Evolutionary conservation across 768 basidiomycete species (phyloP).

Genomic region (Imleria badia): DNA sequence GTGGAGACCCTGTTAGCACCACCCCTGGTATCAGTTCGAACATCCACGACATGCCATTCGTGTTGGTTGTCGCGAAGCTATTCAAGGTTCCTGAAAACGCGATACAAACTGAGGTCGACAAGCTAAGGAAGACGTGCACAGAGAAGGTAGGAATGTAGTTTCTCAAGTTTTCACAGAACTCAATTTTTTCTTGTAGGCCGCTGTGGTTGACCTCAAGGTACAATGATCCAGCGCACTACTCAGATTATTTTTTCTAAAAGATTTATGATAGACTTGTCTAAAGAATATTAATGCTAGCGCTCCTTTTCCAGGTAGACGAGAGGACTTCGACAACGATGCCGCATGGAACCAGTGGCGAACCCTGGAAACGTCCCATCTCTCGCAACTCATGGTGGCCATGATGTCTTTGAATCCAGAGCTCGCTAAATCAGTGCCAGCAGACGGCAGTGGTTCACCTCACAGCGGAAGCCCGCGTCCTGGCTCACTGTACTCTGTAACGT

Average conservation of each 20-base stretch:
- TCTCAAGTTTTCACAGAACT: neutral
- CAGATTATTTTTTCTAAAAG: constrained; percentile 3
- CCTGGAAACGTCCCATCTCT: constrained; percentile 78
- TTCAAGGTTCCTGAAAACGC: constrained; percentile 73
- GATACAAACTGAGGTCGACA: constrained; percentile 72
- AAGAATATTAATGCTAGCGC: constrained; percentile 87
- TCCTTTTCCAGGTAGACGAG: constrained; percentile 79
- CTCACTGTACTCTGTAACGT: constrained; percentile 52
- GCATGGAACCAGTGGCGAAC: constrained; percentile 86
- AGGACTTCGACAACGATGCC: constrained; percentile 81
- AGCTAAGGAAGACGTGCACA: constrained; percentile 60
- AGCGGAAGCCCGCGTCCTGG: constrained; percentile 47
- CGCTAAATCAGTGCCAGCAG: constrained; percentile 71
- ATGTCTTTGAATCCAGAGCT: constrained; percentile 83
- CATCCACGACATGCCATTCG: constrained; percentile 77
- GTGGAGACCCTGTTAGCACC: constrained; percentile 46
- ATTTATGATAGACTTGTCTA: constrained; percentile 59
- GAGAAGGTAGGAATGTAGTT: constrained; percentile 56
- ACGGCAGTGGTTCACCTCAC: constrained; percentile 27
- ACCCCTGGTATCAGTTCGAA: constrained; percentile 41
- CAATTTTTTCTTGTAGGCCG: constrained; percentile 56
- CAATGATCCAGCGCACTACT: neutral
- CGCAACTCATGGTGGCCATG: constrained; percentile 87
- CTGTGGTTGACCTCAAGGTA: constrained; percentile 85
- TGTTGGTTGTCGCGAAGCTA: constrained; percentile 61